Base-by-base conservation (phyloP, 1,284 basidiomycete genomes). In the Laetiporus sulphureus region DNA sequence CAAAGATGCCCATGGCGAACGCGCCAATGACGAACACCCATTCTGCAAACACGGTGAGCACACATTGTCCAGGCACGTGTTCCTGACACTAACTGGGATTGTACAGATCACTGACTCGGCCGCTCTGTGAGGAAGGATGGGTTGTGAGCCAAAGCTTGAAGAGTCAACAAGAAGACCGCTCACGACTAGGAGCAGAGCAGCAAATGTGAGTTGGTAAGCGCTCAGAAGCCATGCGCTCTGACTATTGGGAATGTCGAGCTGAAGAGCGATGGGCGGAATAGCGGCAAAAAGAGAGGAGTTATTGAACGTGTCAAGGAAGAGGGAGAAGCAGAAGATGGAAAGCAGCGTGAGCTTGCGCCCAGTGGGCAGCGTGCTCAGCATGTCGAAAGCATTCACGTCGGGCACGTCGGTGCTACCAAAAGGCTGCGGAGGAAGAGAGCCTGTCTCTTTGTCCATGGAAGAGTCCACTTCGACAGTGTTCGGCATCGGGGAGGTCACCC, bases 141-240 rank as follows among this genome's bases (percentile, higher is more conserved):
- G n/a, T 23, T 22, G 16, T 30, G 8, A 31, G 15, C 27, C 20
- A 23, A 32, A 27, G 30, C 33, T 30, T 39, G 13, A 23, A 27
- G 12, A 19, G 21, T 18, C 4, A 27, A 29, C 21, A 38, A 1
- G n/a, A 36, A 36, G 37, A 24, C 18, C 11, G 59, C 66, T 27
- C 46, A 69, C 67, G 4, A 64, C 55, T 32, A 70, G 56, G 15
- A 71, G 55, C 38, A 70, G 65, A 1, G 68, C 56, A 7, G 69
- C 67, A 42, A 69, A 69, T 3, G 67, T 70, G 31, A 70, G 53
- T 39, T 68, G 66, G 41, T 60, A 69, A n/a, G 59, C 67, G 44
- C 63, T 63, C 27, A 68, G 48, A 16, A 67, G 42, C 69, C 67
- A 71, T 31, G 53, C 48, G 13, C 46, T 51, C 35, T 62, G 53